Evolutionary conservation across 768 basidiomycete species (phyloP), one percentile per base, ranked within the genome.

Genomic region (Leccinum boreale): DNA sequence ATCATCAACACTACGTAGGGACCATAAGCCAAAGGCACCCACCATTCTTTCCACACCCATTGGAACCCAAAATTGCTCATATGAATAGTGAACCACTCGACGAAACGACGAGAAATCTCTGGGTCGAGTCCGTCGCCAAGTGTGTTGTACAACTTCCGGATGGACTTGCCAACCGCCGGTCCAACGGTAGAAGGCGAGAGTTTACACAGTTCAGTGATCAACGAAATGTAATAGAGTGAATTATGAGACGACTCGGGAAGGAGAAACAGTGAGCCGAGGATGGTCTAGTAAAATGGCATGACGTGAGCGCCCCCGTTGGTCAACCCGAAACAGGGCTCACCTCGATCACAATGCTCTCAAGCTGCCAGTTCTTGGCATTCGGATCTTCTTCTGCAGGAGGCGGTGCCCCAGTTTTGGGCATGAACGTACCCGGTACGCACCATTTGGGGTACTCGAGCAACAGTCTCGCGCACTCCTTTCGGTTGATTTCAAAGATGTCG

Each of bases 31-130:
- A 2, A 39, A 47, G 35, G 24, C 15, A 5, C 86, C 47, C 52
- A 94, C 96, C 97, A 99, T 81, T 98, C 97, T 67, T 93, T 95
- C 97, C 97, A 99, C 14, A 97, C 93, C 97, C 97, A 98, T 66
- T 89, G 86, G 75, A 98, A 99, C 24, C 87, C 89, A 71, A 98
- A 99, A 74, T 99, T 99, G 63, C 92, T 95, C 86, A 99, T 89
- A 67, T 99, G 97, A 2, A 90, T 80, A 2, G 92, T 82, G 64
- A 98, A 97, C 97, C 97, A 99, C 59, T 98, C 94, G 0, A 91
- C 86, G 58, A 94, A 90, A 29, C 92, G 79, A 50, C 87, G 82
- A 2, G 87, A 79, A 52, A 92, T 77, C 59, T 96, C 95, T 8
- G 91, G 84, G 61, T 98, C 96, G 29, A 98, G 77, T 0, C 92